Base-by-base conservation (phyloP, 805 yeast species). In the Candida nitratophila region DNA sequence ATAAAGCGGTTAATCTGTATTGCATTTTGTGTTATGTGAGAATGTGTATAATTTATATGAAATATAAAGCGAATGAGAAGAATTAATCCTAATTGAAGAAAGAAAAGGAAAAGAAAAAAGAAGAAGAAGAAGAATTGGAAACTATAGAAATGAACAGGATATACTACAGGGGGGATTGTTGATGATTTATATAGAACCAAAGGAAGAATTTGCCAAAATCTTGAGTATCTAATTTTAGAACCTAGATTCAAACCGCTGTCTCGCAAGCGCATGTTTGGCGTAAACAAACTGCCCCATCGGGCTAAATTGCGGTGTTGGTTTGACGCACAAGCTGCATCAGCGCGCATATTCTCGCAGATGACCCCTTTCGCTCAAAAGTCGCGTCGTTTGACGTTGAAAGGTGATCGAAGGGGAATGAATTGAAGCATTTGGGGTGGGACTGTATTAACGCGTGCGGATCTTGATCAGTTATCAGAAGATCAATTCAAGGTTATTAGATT, bases 21-120 rank as follows among this genome's bases (percentile, higher is more conserved):
- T 38, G 40, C 40, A 38, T 38, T 29, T 27, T 38, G 19, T 37
- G 37, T 36, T 15, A n/a, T n/a, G n/a, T n/a, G n/a, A n/a, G n/a
- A n/a, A n/a, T 9, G 11, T 16, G 21, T n/a, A 26, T 10, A 16
- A 24, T 37, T 10, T 26, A 26, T n/a, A 21, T 24, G 40, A 26
- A 8, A 17, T 16, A 21, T 20, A 12, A 36, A 34, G 24, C 26
- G 24, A 20, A 9, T 21, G 39, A 36, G 6, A 5, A n/a, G 30
- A 36, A 12, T 14, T 22, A 15, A 22, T 36, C 30, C 30, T 36
- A 6, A 22, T 22, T 22, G 11, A 15, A 21, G 21, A n/a, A 35
- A 36, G 39, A 36, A 36, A 36, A 22, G 19, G 19, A 36, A 22
- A 36, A 24, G 22, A 36, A 36, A 22, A 22, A 15, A 36, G 17